These are phyloP conservation scores for Monosporascus sp. DNA, from an alignment of 2,329 filamentous ascomycete species.

Conservation along the genomic window DNA sequence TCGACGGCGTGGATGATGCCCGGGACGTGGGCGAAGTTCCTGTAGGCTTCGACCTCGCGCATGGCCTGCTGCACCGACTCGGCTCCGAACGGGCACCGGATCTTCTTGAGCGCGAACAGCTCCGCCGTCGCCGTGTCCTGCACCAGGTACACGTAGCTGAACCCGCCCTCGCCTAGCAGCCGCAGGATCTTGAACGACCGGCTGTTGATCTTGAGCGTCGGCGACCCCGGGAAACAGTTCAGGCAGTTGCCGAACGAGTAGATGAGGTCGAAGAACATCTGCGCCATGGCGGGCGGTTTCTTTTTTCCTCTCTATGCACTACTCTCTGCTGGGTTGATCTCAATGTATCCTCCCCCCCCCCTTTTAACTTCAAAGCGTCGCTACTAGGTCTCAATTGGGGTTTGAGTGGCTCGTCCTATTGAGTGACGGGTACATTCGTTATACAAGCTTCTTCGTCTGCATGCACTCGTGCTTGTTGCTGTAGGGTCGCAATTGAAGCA, in stretches of 20 bases:
- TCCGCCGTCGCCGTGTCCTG: constrained; percentile 81
- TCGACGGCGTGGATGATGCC: constrained; percentile 60
- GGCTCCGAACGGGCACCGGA: constrained; percentile 94
- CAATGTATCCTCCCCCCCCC: neutral
- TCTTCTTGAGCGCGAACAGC: constrained; percentile 95
- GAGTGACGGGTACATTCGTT: too few relatives aligned
- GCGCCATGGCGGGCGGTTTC: constrained; percentile 55
- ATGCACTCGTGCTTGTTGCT: too few relatives aligned
- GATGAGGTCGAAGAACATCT: constrained; percentile 81
- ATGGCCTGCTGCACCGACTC: constrained; percentile 93
- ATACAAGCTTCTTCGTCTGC: too few relatives aligned
- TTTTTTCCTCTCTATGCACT: neutral
- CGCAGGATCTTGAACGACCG: constrained; percentile 94
- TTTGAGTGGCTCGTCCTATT: too few relatives aligned
- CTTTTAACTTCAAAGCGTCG: neutral
- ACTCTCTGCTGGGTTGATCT: too few relatives aligned
- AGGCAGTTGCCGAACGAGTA: constrained; percentile 93
- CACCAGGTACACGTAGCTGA: constrained; percentile 98
- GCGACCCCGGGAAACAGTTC: constrained; percentile 91
- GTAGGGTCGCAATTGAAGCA: too few relatives aligned
- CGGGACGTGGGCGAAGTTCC: constrained; percentile 74
- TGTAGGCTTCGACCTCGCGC: constrained; percentile 96
- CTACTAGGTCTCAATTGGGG: too few relatives aligned
- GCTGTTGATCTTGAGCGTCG: constrained; percentile 90
- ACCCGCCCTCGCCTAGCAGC: constrained; percentile 93